Conservation (phyloP, 768 basidiomycete genomes). For the Grammothele lineata region DNA sequence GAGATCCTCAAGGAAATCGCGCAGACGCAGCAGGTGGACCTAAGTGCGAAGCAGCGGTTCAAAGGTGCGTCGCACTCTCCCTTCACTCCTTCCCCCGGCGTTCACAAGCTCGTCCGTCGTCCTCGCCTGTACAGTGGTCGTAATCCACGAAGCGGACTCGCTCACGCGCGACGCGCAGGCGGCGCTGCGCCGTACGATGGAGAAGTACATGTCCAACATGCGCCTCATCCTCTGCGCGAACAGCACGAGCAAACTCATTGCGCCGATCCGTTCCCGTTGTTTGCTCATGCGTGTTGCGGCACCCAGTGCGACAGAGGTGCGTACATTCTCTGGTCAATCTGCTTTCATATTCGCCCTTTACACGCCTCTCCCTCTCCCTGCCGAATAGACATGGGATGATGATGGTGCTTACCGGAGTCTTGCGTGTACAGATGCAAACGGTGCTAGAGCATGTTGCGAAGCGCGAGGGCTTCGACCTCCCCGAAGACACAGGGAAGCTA, state of each 20-base stretch:
- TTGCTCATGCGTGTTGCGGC: slow-evolving; percentile 91
- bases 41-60: slow-evolving; percentile 92
- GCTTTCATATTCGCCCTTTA: too few species aligned
- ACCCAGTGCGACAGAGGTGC: slow-evolving; percentile 72
- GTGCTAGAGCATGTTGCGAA: slow-evolving; percentile 80
- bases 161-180: slow-evolving; percentile 96
- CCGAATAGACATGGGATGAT: too few species aligned
- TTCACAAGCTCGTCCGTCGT: background rate
- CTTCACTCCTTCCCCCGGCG: background rate
- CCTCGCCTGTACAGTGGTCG: slow-evolving; percentile 62
- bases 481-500: slow-evolving; percentile 65
- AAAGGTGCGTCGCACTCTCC: slow-evolving; percentile 62
- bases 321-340: slow-evolving; percentile 14
- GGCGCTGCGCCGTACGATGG: slow-evolving; percentile 95
- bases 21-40: slow-evolving; percentile 96
- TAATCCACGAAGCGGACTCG: slow-evolving; percentile 97
- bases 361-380: background rate
- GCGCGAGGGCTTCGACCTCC: slow-evolving; percentile 77
- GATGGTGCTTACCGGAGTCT: slow-evolving; percentile 54
- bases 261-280: slow-evolving; percentile 95
- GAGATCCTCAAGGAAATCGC: slow-evolving; percentile 98
- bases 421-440: slow-evolving; percentile 58
- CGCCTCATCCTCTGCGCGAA: slow-evolving; percentile 95
- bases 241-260: slow-evolving; percentile 92
- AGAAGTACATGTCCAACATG: slow-evolving; percentile 98